A percentile compares a stretch with the other conserved stretches of the same genome.
phyloP scores from a whole-genome alignment of 768 basidiomycete genomes.

The Trametes meyenii region DNA sequence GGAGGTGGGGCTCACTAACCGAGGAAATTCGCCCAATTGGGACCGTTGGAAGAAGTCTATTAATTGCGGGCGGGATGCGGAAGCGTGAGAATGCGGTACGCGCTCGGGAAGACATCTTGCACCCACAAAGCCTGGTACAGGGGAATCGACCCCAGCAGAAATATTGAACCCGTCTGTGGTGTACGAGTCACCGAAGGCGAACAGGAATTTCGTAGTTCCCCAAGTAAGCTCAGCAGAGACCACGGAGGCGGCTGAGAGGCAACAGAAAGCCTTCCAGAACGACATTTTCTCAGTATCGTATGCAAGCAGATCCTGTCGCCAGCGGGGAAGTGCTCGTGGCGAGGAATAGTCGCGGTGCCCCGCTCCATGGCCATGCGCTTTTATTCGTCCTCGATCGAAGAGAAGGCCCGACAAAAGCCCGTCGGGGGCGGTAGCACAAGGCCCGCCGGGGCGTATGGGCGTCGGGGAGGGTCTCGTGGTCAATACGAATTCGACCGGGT shows the following conservation, averaged over 20 bases:
- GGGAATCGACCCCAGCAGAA: conserved; percentile 55
- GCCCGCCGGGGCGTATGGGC: conserved; percentile 8
- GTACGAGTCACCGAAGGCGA: conserved; percentile 69
- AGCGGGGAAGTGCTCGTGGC: background rate
- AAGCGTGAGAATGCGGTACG: conserved; percentile 12
- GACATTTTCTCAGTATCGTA: conserved; percentile 11
- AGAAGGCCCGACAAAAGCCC: conserved; percentile 16
- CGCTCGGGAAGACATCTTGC: background rate
- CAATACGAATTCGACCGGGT: background rate
- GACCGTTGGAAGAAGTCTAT: conserved; percentile 63
- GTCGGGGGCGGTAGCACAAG: conserved; percentile 3
- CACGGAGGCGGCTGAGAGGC: conserved; percentile 18
- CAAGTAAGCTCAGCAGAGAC: conserved; percentile 44
- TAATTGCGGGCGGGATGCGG: conserved; percentile 1
- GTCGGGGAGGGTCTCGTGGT: conserved; percentile 7
- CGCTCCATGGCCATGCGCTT: background rate
- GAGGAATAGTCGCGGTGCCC: background rate
- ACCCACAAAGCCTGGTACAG: conserved; percentile 53
- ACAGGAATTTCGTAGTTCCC: conserved; percentile 54
- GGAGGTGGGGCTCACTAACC: conserved; percentile 36
- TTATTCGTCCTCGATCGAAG: conserved; percentile 8
- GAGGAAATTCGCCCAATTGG: conserved; percentile 61
- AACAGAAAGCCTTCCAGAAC: conserved; percentile 9
- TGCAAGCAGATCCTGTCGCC: background rate
- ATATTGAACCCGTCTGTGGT: conserved; percentile 62